A percentile compares a stretch with the other conserved stretches of the same genome.
phyloP scores from a whole-genome alignment of 1,139 yeast species.

The Saccharomycopsis hybrid region DNA sequence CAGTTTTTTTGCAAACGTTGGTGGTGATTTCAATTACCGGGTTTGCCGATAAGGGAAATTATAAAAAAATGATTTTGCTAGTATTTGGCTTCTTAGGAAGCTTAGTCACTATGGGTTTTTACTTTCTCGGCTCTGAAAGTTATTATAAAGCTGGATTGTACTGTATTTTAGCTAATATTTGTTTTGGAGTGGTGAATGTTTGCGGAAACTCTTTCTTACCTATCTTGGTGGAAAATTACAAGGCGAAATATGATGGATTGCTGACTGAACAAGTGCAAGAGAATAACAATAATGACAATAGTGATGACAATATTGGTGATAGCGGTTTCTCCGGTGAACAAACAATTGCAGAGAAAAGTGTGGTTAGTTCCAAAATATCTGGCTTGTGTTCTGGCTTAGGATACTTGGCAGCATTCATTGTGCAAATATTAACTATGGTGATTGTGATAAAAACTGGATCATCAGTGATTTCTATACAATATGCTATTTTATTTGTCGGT shows the following conservation, averaged over 20 bases:
- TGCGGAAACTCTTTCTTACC: conserved; percentile 72
- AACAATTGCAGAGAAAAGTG: conserved; percentile 26
- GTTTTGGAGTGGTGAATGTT: conserved; percentile 67
- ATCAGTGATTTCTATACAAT: conserved; percentile 40
- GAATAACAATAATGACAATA: background rate
- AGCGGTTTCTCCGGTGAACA: conserved; percentile 8
- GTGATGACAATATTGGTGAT: no score
- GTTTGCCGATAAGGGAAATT: conserved; percentile 50
- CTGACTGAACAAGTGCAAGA: no score
- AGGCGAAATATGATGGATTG: background rate
- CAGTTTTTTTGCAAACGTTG: conserved; percentile 58
- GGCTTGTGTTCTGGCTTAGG: conserved; percentile 66
- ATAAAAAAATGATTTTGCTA: conserved; percentile 46
- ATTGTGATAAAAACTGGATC: conserved; percentile 41
- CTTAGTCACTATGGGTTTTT: conserved; percentile 40
- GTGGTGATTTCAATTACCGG: conserved; percentile 65
- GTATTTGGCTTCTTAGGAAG: conserved; percentile 53
- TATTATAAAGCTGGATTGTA: conserved; percentile 50
- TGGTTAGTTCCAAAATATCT: conserved; percentile 41
- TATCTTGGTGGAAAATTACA: conserved; percentile 38
- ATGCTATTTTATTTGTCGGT: conserved; percentile 55
- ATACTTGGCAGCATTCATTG: conserved; percentile 55
- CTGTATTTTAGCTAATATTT: conserved; percentile 55
- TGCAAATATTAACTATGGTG: conserved; percentile 49
- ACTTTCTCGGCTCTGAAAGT: conserved; percentile 36